A percentile compares a stretch with the other conserved stretches of the same genome.
phyloP scores from a whole-genome alignment of 345 rosid genomes.

The Luvunga scandens region DNA sequence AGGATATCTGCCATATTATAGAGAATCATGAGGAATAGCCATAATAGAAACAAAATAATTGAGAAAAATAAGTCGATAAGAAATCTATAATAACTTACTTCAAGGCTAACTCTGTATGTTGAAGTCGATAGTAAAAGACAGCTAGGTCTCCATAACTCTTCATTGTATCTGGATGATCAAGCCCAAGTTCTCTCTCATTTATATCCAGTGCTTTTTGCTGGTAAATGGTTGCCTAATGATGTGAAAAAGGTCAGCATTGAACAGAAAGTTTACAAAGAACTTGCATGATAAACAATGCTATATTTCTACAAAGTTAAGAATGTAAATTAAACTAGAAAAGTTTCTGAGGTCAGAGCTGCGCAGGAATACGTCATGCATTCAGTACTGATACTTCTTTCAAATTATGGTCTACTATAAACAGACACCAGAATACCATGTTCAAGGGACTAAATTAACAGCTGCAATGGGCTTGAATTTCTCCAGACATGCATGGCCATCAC shows the following conservation, averaged over 20 bases:
- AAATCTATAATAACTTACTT: slow-evolving; percentile 20
- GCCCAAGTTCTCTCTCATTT: no score
- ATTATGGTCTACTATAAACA: background rate
- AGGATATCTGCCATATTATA: background rate
- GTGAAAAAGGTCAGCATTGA: slow-evolving; percentile 21
- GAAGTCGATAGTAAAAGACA: no score
- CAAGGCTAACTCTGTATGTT: no score
- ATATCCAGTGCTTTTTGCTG: no score
- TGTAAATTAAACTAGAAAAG: background rate
- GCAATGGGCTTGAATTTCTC: background rate
- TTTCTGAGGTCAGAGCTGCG: background rate
- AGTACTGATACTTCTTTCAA: background rate
- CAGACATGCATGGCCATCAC: background rate
- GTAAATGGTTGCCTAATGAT: background rate
- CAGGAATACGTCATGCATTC: background rate
- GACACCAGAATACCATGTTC: background rate
- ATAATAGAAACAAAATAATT: background rate
- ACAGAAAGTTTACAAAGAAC: background rate
- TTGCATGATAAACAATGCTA: background rate
- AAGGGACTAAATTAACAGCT: background rate
- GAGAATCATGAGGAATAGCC: slow-evolving; percentile 2
- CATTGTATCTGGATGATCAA: no score
- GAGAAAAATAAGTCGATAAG: slow-evolving; percentile 7
- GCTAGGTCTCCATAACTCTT: no score
- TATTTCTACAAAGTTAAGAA: background rate